Evolutionary conservation across 495 filamentous ascomycete species (phyloP), one percentile per base, ranked within the genome.

Genomic region (Penicillium fimorum): DNA sequence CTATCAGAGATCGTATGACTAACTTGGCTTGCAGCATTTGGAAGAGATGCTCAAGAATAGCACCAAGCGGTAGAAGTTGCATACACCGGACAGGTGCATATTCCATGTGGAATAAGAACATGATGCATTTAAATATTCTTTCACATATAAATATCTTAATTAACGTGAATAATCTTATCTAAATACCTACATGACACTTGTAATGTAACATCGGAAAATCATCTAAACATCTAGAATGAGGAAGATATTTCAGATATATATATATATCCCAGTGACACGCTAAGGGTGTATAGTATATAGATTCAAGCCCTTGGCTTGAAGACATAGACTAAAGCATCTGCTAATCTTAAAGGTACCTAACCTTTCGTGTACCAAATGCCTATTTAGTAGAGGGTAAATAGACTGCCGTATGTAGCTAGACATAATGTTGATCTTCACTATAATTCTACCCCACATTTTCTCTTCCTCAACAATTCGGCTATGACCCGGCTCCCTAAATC

Each of bases 31-130:
- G 3, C 51, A 78, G 74, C 76, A 77, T 65, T 68, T 79, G 55
- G 70, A 77, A 8, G 72, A 76, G 47, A 75, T 76, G 73, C 65
- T 79, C 18, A 76, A 74, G 69, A 75, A 65, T 52, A 68, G 65
- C 50, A 70, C 67, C 51, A 71, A 74, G 61, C 71, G 75, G 50
- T 64, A 54, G 52, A 54, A 33, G 51, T 47, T 48, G 59, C 52
- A 62, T 60, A 44, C 49, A 53, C 44, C 52, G 29, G 41, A 29
- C 29, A 51, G 12, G 47, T 61, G 58, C 55, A 55, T 27, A 52
- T 54, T 40, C 35, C 50, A 35, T 29, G 10, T 40, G 20, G 32
- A 50, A 50, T 27, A 50, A 22, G 6, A 49, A 49, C 47, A 37
- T 43, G 25, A 17, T 47, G 30, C 52, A 38, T 47, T 1, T 55